A percentile compares a stretch with the other conserved stretches of the same genome.
Evolutionary conservation across 164 flowering plant genomes (phyloP).

Genomic region (Vitis rupestris): DNA sequence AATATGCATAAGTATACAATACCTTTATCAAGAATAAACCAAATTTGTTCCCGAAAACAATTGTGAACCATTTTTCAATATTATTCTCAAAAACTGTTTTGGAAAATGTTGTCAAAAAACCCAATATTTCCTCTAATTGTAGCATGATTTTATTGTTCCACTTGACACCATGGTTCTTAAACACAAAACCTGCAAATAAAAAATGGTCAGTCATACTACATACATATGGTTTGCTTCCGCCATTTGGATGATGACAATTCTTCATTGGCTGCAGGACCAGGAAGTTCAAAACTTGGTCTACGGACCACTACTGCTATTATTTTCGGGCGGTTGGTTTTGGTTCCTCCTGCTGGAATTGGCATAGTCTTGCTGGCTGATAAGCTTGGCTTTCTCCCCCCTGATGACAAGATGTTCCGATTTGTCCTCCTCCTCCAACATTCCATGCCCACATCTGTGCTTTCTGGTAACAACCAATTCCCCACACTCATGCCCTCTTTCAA

Average conservation of each 20-base stretch:
- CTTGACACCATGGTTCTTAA: too few species aligned
- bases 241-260: neutral
- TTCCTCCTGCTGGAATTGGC: slow-evolving; percentile 89
- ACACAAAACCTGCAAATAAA: too few species aligned
- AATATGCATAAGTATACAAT: too few species aligned
- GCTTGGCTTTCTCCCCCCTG: slow-evolving; percentile 87
- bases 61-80: too few species aligned
- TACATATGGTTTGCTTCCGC: neutral
- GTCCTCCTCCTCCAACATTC: slow-evolving; percentile 91
- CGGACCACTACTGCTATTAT: slow-evolving; percentile 83
- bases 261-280: slow-evolving; percentile 60
- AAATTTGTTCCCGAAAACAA: too few species aligned
- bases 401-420: slow-evolving; percentile 90
- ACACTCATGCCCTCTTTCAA: neutral
- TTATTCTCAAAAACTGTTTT: too few species aligned
- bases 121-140: too few species aligned
- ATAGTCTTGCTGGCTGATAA: slow-evolving; percentile 86
- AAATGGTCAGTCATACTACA: too few species aligned
- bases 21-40: too few species aligned
- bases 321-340: slow-evolving; percentile 78
- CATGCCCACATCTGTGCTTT: slow-evolving; percentile 97
- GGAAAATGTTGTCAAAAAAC: too few species aligned
- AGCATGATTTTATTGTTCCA: too few species aligned
- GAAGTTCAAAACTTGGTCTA: slow-evolving; percentile 85
- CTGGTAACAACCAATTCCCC: slow-evolving; percentile 50